Evolutionary conservation across 1,139 yeast species (phyloP).

Genomic region (Hemisphaericaspora lyxosophila): DNA sequence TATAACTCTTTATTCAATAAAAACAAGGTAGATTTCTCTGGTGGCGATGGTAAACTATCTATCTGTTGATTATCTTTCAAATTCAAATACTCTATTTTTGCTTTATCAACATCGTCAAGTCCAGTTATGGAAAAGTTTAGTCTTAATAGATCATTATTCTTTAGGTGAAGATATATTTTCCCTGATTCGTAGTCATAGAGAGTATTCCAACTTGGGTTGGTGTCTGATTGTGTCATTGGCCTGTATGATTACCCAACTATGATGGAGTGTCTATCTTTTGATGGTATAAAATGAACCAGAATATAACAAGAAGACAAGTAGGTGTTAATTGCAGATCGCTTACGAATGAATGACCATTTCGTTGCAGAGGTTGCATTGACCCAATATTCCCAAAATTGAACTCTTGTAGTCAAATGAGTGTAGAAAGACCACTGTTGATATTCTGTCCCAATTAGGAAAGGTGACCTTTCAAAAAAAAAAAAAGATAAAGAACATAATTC

Average conservation of each 20-base stretch:
- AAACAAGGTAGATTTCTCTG: constrained; percentile 33
- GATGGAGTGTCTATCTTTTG: too few species aligned
- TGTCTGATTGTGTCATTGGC: constrained; percentile 1
- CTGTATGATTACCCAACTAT: too few species aligned
- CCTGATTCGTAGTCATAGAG: constrained; percentile 38
- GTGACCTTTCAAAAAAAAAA: too few species aligned
- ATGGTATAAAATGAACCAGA: too few species aligned
- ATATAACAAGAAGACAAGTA: background rate
- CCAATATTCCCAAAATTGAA: too few species aligned
- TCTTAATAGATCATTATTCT: constrained; percentile 36
- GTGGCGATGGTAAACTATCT: constrained; percentile 29
- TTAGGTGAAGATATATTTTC: constrained; percentile 34
- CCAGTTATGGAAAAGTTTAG: constrained; percentile 40
- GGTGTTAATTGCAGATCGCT: too few species aligned
- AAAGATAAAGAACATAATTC: too few species aligned
- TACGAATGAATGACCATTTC: too few species aligned
- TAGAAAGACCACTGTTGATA: constrained; percentile 5
- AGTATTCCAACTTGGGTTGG: constrained; percentile 28
- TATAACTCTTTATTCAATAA: constrained; percentile 30
- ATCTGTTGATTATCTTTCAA: constrained; percentile 23
- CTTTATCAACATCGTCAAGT: constrained; percentile 14
- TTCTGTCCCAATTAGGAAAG: constrained; percentile 10
- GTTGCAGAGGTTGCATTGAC: too few species aligned
- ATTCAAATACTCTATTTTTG: constrained; percentile 11
- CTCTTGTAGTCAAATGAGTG: too few species aligned